phyloP scores from a whole-genome alignment of 805 yeast genomes.

The Yamadazyma nakazawae region DNA sequence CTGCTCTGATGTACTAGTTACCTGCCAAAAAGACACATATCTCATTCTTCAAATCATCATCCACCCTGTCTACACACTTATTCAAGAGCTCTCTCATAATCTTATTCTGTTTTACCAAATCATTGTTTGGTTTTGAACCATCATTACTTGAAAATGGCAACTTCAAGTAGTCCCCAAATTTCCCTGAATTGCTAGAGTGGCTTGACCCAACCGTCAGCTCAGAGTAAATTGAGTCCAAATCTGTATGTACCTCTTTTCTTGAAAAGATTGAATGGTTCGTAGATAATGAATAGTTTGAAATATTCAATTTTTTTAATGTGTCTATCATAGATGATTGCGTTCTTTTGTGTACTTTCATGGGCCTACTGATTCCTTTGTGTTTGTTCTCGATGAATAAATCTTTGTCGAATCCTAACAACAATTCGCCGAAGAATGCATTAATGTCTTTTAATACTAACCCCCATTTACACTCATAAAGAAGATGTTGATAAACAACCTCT shows the following conservation, averaged over 20 bases:
- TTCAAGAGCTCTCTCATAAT: conserved; percentile 9
- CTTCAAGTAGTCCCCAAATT: conserved; percentile 10
- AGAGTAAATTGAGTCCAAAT: conserved; percentile 29
- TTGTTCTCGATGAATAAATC: conserved; percentile 16
- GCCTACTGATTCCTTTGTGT: conserved; percentile 4
- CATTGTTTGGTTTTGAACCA: background rate
- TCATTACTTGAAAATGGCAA: conserved; percentile 6
- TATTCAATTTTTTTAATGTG: conserved; percentile 26
- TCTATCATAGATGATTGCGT: conserved; percentile 23
- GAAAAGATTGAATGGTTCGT: conserved; percentile 12
- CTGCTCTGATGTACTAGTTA: background rate
- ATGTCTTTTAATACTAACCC: conserved; percentile 34
- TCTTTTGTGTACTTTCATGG: conserved; percentile 15
- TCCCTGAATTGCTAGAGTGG: conserved; percentile 2
- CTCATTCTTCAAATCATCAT: conserved; percentile 10
- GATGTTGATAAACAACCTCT: conserved; percentile 42
- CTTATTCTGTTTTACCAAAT: conserved; percentile 6
- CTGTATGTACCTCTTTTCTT: conserved; percentile 10
- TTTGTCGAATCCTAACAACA: conserved; percentile 36
- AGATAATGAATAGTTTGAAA: conserved; percentile 12
- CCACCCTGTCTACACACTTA: conserved; percentile 9
- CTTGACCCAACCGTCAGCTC: conserved; percentile 14
- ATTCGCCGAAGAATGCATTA: conserved; percentile 37
- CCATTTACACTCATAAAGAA: conserved; percentile 43
- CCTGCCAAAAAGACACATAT: background rate